Base-by-base conservation (phyloP, 805 yeast species). In the Ogataea sp. region DNA sequence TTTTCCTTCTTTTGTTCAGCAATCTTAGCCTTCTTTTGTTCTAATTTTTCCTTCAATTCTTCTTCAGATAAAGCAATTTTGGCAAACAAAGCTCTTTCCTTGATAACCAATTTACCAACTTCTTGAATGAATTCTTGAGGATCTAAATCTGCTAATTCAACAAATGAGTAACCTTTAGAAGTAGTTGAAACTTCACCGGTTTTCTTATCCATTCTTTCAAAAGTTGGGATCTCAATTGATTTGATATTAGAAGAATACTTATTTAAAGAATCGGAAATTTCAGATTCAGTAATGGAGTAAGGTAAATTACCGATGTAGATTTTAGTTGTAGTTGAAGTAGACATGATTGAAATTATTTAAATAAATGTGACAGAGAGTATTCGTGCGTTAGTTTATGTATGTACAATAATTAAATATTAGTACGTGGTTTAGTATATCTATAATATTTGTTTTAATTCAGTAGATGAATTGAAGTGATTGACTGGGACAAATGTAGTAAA, bases 61-160 rank as follows among this genome's bases (percentile, higher is more conserved):
- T 45, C 10, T 45, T 44, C 61, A 28, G 78, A 74, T 39, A 68
- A 67, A 4, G 83, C 81, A 54, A 65, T 65, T 52, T 69, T 74
- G 38, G 76, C 70, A 43, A 66, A 69, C 38, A 79, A 65, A 39
- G 64, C 59, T 42, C 64, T 51, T n/a, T 56, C 64, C 6, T 54
- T 52, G 23, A 62, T 52, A 13, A 42, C 47, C 3, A 16, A 26
- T 26, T 59, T 62, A n/a, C 7, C 13, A 20, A 24, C 26, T 20
- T 9, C 3, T 16, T 50, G 49, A 27, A 56, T 50, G 17, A 51
- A 46, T n/a, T 40, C 44, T 20, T 43, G 48, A 23, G 58, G 75
- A n/a, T 95, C 96, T 55, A 68, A 64, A 52, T 71, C 62, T 52
- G 86, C 95, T 42, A 70, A 62, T 37, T 74, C 67, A 47, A 80